These are phyloP conservation scores for Amylostereum chailletii DNA, from an alignment of 1,284 basidiomycete species.

Conservation along the genomic window DNA sequence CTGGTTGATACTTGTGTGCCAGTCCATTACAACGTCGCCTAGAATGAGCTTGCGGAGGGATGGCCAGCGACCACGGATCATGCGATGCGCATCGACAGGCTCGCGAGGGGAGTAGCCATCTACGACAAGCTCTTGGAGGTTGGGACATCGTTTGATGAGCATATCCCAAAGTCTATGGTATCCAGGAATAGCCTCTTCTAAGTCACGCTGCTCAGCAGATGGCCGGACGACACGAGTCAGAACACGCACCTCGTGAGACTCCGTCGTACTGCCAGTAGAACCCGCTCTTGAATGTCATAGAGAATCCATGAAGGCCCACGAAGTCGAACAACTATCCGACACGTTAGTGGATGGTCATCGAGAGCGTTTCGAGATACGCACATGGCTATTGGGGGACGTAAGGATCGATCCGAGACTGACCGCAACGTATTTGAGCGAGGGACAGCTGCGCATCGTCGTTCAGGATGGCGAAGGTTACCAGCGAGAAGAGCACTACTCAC, in stretches of 20 bases:
- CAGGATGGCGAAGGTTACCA: neutral
- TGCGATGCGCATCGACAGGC: slow-evolving; percentile 29
- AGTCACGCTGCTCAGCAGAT: neutral
- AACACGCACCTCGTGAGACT: slow-evolving; percentile 38
- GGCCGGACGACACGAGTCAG: neutral
- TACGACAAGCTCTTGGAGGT: slow-evolving; percentile 52
- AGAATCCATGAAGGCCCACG: slow-evolving; percentile 48
- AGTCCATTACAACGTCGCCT: slow-evolving; percentile 55
- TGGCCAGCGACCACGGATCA: slow-evolving; percentile 51
- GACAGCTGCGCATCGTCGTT: slow-evolving; percentile 36
- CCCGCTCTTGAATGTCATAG: slow-evolving; percentile 43
- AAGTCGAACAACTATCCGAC: slow-evolving; percentile 54
- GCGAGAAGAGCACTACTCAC: slow-evolving; percentile 29
- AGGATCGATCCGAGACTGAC: slow-evolving; percentile 53
- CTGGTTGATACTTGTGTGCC: slow-evolving; percentile 26
- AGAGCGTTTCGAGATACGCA: slow-evolving; percentile 22
- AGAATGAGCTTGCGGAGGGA: slow-evolving; percentile 44
- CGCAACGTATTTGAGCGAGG: slow-evolving; percentile 47
- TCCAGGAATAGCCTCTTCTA: slow-evolving; percentile 23
- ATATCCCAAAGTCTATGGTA: slow-evolving; percentile 54
- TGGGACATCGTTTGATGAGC: slow-evolving; percentile 51
- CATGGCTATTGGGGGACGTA: slow-evolving; percentile 48
- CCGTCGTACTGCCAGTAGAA: slow-evolving; percentile 55
- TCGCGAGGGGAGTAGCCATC: slow-evolving; percentile 42
- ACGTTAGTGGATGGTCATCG: neutral